Conservation (phyloP, 1,139 yeast species). For the Lodderomyces oxycetoniae region DNA sequence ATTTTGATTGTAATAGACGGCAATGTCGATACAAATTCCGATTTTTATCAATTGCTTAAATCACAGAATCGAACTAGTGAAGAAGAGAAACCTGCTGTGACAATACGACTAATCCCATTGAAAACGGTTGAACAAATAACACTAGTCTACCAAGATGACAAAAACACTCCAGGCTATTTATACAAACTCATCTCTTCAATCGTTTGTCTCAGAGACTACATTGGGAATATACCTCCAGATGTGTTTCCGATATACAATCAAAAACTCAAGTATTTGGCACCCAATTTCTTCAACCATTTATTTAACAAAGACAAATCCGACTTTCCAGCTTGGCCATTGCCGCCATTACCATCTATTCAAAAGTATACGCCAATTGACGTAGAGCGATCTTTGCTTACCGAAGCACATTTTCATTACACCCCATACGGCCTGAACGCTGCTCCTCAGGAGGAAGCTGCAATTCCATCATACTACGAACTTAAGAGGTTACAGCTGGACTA, state of each 20-base stretch:
- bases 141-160: conserved; percentile 25
- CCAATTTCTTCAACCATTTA: conserved; percentile 50
- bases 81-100: conserved; percentile 40
- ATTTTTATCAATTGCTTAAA: conserved; percentile 27
- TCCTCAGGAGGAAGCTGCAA: conserved; percentile 9
- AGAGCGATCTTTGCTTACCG: conserved; percentile 72
- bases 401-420: conserved; percentile 62
- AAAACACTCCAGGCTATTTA: conserved; percentile 41
- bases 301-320: conserved; percentile 20
- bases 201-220: conserved; percentile 75
- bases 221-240: conserved; percentile 82
- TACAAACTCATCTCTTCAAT: conserved; percentile 74
- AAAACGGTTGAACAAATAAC: conserved; percentile 80
- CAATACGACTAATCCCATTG: conserved; percentile 67
- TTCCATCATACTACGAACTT: conserved; percentile 50
- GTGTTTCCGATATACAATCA: conserved; percentile 70
- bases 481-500: conserved; percentile 69
- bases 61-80: conserved; percentile 26
- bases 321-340: conserved; percentile 68
- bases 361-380: conserved; percentile 67
- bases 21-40: conserved; percentile 45
- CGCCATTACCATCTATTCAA: conserved; percentile 63
- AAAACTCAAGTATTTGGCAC: conserved; percentile 55
- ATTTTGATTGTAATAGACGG: conserved; percentile 69
- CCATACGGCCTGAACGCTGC: conserved; percentile 44